phyloP scores from a whole-genome alignment of 345 rosid genomes.

The Clausena lansium region DNA sequence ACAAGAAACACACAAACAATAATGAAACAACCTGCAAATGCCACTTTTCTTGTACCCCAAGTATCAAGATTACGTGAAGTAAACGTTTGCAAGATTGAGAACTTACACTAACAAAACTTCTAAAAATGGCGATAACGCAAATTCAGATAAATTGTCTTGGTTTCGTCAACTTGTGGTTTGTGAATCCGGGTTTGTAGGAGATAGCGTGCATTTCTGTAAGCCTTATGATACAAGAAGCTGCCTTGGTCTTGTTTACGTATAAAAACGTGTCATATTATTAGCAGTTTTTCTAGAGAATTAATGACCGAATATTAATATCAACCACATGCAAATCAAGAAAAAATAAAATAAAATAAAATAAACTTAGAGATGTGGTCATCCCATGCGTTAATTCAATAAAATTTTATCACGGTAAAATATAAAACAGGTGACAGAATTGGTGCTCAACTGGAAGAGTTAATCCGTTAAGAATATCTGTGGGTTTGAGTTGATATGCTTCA shows the following conservation, averaged over 20 bases:
- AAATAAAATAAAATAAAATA: too few species aligned
- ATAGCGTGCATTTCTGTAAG: slow-evolving; percentile 6
- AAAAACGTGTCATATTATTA: background rate
- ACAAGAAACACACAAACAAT: background rate
- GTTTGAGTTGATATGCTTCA: too few species aligned
- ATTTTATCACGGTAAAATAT: too few species aligned
- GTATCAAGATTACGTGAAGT: background rate
- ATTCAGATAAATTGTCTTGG: background rate
- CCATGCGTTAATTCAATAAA: too few species aligned
- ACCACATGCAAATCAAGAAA: background rate
- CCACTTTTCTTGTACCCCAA: background rate
- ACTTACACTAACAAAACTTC: background rate
- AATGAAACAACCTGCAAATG: background rate
- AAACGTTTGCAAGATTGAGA: background rate
- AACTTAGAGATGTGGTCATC: too few species aligned
- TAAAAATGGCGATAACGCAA: background rate
- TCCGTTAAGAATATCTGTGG: too few species aligned
- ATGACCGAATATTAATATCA: slow-evolving; percentile 14
- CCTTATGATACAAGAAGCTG: background rate
- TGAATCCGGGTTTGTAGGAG: background rate
- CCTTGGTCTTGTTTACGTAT: background rate
- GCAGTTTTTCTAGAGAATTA: background rate
- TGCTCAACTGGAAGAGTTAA: too few species aligned
- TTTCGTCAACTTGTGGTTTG: slow-evolving; percentile 1
- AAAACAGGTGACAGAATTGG: too few species aligned